A percentile compares a stretch with the other conserved stretches of the same genome.
phyloP scores from a whole-genome alignment of 2,329 filamentous ascomycete species.

The Tolypocladium endophyticum region DNA sequence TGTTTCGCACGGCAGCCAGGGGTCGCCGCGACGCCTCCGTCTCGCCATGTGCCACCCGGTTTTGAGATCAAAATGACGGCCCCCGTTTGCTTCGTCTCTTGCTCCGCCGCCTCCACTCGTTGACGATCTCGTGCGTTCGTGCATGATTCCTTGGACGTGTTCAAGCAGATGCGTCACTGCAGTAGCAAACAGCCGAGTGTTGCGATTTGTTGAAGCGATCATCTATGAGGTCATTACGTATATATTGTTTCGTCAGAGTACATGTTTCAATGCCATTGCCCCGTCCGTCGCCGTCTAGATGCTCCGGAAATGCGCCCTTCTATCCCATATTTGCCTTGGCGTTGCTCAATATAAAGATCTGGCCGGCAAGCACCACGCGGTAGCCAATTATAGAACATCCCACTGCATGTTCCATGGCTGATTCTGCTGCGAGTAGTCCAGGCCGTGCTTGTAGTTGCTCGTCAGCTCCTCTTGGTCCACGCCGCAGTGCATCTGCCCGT shows the following conservation, averaged over 20 bases:
- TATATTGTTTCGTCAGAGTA: neutral
- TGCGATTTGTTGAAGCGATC: neutral
- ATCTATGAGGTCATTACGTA: neutral
- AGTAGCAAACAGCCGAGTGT: neutral
- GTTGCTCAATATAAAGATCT: no score
- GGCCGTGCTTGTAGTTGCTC: constrained; percentile 54
- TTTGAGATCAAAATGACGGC: neutral
- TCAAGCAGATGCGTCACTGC: neutral
- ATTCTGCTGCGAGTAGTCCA: constrained; percentile 35
- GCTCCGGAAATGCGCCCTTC: neutral
- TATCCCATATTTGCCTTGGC: no score
- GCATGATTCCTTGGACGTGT: neutral
- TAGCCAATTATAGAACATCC: constrained; percentile 20
- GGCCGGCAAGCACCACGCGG: neutral
- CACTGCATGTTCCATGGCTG: constrained; percentile 39
- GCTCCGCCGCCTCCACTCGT: neutral
- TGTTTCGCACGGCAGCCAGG: neutral
- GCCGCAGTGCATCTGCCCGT: constrained; percentile 64
- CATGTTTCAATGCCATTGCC: neutral
- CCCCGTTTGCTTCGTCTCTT: neutral
- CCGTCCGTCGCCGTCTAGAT: neutral
- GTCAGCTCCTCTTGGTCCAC: constrained; percentile 67
- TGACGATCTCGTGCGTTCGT: neutral
- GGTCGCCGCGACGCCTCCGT: neutral
- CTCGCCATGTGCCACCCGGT: neutral